Evolutionary conservation across 306 rosid species (phyloP), one percentile per base, ranked within the genome.

Genomic region (Cicer arietinum): DNA sequence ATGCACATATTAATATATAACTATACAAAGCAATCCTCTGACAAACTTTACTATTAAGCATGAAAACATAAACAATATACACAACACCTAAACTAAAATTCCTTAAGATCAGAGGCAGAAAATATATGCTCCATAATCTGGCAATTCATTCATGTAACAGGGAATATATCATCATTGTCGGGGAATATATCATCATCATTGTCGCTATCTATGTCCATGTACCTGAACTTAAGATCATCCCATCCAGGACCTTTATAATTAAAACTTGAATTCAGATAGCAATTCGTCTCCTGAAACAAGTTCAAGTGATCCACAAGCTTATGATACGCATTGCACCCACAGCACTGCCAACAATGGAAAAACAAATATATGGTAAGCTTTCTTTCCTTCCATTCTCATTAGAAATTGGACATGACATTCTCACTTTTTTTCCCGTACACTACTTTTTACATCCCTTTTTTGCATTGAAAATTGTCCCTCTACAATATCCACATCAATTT

Each of bases 291-390:
- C 81, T 93, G 96, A 83, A 93, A 93, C 68, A 93, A 86, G 85
- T 93, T 93, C 85, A 93, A 85, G 79, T 93, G 87, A 87, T 93
- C 98, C 81, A 93, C 98, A 1, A 91, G 97, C 93, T 93, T 93
- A 75, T 93, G 98, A 79, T 86, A 93, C 4, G 96, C 98, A 73
- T 82, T 88, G 89, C 98, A 93, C 65, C 96, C 93, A 66, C 97
- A 93, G 60, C 98, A 93, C 98, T 93, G 76, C 64, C 74, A 72
- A 75, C 80, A 69, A 47, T 7, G 47, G 67, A 75, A 53, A 16
- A 61, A 37, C 48, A 68, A 35, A 45, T 5, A 10, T 5, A 7
- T 0, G n/a, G 68, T 77, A 25, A 77, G 61, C 8, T 11, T 64
- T 48, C 61, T 78, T 48, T 18, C 62, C 35, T 48, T n/a, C 62